phyloP scores from a whole-genome alignment of 2,329 filamentous ascomycete genomes.

The Aspergillus ustus region DNA sequence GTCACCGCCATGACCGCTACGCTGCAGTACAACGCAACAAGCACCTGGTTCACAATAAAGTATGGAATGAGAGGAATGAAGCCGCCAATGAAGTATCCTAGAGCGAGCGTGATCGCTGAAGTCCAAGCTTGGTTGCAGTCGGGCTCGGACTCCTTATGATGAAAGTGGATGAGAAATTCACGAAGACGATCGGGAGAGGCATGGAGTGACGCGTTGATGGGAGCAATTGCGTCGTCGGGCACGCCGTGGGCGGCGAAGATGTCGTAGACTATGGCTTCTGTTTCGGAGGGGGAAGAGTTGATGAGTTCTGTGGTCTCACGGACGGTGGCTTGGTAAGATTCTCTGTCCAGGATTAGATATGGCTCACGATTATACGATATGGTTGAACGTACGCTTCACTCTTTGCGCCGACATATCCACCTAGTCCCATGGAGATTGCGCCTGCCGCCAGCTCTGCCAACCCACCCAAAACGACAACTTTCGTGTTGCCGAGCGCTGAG shows the following conservation, averaged over 20 bases:
- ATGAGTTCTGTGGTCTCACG: slow-evolving; percentile 50
- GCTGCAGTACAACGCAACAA: slow-evolving; percentile 55
- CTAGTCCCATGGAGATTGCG: slow-evolving; percentile 77
- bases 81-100: slow-evolving; percentile 72
- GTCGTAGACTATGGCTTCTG: slow-evolving; percentile 44
- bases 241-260: slow-evolving; percentile 50
- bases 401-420: slow-evolving; percentile 69
- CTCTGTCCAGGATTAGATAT: slow-evolving; percentile 29
- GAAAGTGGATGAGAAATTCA: slow-evolving; percentile 54
- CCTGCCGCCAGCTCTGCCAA: slow-evolving; percentile 78
- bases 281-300: slow-evolving; percentile 41
- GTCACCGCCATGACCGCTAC: slow-evolving; percentile 49
- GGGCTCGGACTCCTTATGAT: slow-evolving; percentile 52
- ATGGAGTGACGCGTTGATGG: slow-evolving; percentile 44
- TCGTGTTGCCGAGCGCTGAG: slow-evolving; percentile 62
- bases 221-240: slow-evolving; percentile 38
- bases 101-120: slow-evolving; percentile 68
- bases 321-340: slow-evolving; percentile 52
- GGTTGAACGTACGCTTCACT: slow-evolving; percentile 52
- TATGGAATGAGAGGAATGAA: slow-evolving; percentile 74
- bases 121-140: slow-evolving; percentile 52
- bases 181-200: slow-evolving; percentile 45
- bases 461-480: slow-evolving; percentile 71
- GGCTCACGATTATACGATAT: neutral
- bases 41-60: slow-evolving; percentile 58